Percentiles rank a stretch among this genome's conserved stretches.
Evolutionary conservation across 805 yeast genomes (phyloP).

Genomic region (Ogataea paraovalis): DNA sequence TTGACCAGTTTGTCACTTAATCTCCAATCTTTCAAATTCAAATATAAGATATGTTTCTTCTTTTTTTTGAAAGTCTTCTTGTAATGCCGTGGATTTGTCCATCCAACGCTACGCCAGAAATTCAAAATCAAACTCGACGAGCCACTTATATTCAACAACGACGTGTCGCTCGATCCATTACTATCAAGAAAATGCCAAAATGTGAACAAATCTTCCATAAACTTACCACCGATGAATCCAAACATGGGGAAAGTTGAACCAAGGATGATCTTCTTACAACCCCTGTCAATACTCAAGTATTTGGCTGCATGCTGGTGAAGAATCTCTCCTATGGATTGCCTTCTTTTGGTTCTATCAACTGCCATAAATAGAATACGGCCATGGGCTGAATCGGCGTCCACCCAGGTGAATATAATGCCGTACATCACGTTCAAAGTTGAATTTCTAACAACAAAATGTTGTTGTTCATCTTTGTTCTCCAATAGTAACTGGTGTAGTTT

Average conservation of each 20-base stretch:
- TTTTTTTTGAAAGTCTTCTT: constrained; percentile 6
- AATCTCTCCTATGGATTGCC: constrained; percentile 52
- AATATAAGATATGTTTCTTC: constrained; percentile 34
- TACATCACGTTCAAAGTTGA: constrained; percentile 50
- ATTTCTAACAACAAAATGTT: constrained; percentile 54
- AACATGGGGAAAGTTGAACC: constrained; percentile 47
- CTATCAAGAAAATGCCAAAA: constrained; percentile 13
- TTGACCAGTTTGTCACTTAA: constrained; percentile 51
- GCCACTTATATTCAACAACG: constrained; percentile 1
- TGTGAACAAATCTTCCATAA: constrained; percentile 10
- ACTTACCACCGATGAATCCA: constrained; percentile 6
- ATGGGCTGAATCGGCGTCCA: constrained; percentile 29
- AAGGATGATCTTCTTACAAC: constrained; percentile 36
- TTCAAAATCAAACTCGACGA: constrained; percentile 14
- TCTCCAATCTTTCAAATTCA: constrained; percentile 44
- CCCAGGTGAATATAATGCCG: constrained; percentile 55
- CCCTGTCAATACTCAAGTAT: constrained; percentile 41
- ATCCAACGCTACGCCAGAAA: constrained; percentile 39
- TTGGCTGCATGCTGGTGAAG: constrained; percentile 49
- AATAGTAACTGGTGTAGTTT: constrained; percentile 17
- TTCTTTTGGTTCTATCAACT: constrained; percentile 51
- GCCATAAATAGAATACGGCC: constrained; percentile 46
- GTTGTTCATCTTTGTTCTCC: constrained; percentile 30
- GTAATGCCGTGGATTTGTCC: constrained; percentile 31
- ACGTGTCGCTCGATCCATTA: constrained; percentile 6